A percentile compares a stretch with the other conserved stretches of the same genome.
Evolutionary conservation across 192 early-diverging fungal genomes (phyloP).

Genomic region (Podila minutissima): DNA sequence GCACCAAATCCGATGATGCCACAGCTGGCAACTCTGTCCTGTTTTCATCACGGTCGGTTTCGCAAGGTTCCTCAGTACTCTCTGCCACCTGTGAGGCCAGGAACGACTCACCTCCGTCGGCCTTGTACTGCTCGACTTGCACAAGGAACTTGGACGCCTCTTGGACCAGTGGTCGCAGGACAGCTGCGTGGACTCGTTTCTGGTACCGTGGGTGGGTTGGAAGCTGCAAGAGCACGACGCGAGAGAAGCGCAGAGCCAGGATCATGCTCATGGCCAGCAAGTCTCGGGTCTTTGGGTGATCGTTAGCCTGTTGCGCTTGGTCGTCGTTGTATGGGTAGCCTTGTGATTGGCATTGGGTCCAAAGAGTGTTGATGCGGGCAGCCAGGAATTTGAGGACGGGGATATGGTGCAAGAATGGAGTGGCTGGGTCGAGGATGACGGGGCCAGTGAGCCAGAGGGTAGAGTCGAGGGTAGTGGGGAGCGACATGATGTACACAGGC

Average conservation of each 20-base stretch:
- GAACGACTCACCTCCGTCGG: neutral
- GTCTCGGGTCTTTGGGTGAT: constrained; percentile 1
- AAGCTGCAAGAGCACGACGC: constrained; percentile 4
- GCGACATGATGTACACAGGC: neutral
- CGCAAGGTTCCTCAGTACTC: no score
- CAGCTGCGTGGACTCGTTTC: neutral
- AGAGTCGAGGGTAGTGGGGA: constrained; percentile 3
- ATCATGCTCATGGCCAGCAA: constrained; percentile 10
- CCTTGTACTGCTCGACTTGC: constrained; percentile 4
- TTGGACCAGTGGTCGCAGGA: neutral
- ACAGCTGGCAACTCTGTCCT: no score
- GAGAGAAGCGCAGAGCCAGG: constrained; percentile 13
- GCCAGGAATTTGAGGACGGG: constrained; percentile 6
- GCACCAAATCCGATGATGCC: no score
- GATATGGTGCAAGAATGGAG: constrained; percentile 24
- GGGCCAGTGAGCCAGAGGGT: neutral
- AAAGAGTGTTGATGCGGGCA: neutral
- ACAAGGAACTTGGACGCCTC: neutral
- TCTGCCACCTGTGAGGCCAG: no score
- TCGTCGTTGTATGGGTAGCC: neutral
- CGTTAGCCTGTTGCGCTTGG: neutral
- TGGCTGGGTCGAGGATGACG: constrained; percentile 10
- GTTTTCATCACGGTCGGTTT: no score
- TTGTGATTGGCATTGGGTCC: neutral
- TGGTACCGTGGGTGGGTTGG: constrained; percentile 13